A percentile compares a stretch with the other conserved stretches of the same genome.
Conservation (phyloP, 176 grass and related monocot species). For the Rhynchospora tenuis region DNA sequence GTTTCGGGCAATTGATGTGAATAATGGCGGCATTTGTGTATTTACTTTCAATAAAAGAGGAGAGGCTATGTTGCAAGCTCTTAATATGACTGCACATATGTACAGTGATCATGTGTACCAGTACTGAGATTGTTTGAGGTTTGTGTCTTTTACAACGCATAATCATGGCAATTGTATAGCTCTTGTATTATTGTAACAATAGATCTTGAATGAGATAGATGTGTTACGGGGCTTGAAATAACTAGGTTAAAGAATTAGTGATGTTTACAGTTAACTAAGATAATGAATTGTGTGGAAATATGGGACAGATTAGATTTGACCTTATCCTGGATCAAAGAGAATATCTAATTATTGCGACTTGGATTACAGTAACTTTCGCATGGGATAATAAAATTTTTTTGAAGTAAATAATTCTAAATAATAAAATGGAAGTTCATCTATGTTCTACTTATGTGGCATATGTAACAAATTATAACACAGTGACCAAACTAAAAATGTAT, state of each 20-base stretch:
- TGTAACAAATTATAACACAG: too few species aligned
- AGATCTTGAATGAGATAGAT: neutral
- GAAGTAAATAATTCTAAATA: neutral
- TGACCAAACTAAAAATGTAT: too few species aligned
- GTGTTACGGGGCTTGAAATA: neutral
- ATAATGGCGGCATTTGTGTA: constrained; percentile 74
- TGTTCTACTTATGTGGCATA: too few species aligned
- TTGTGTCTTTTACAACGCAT: neutral
- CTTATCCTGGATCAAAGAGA: neutral
- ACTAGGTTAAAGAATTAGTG: neutral
- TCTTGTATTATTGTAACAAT: neutral
- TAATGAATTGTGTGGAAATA: neutral
- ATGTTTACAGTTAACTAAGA: neutral
- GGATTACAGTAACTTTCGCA: neutral
- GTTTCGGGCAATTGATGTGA: constrained; percentile 71
- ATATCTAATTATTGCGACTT: neutral
- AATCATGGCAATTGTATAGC: neutral
- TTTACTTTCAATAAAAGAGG: constrained; percentile 69
- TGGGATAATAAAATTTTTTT: neutral
- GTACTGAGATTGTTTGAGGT: constrained; percentile 21
- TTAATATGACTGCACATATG: constrained; percentile 88
- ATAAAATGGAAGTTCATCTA: neutral
- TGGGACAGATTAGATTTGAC: neutral
- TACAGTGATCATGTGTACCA: constrained; percentile 63
- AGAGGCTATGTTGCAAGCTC: constrained; percentile 69